Base-by-base conservation (phyloP, 805 yeast species). In the Pichia gijzeniarum region DNA sequence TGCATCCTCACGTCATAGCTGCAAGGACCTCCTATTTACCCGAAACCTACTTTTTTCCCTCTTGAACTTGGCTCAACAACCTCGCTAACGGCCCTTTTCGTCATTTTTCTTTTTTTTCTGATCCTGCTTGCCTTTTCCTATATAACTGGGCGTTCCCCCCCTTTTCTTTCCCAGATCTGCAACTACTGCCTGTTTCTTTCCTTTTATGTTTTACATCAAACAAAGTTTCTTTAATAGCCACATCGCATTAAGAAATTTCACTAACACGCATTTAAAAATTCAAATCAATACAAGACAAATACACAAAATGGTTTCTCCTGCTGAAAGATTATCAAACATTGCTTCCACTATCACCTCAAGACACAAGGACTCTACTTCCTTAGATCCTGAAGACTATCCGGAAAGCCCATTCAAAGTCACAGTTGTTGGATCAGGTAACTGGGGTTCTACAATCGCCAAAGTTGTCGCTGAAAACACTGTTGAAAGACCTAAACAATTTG, bases 381-480 rank as follows among this genome's bases (percentile, higher is more conserved):
- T 54, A 12, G 27, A 32, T 12, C 55, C 58, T 7, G 52, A 48
- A 41, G 57, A 53, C 37, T 48, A 51, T 14, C 62, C 64, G n/a
- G 58, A 47, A 21, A 55, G 39, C 21, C 69, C 67, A 19, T 80
- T 71, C 68, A 76, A 72, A 58, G 74, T 82, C 36, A 72, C 89
- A 35, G 87, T 89, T 45, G 81, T 93, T 53, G 99, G 99, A 35
- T 89, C 97, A 27, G 99, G 98, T 63, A 91, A 91, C 69, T 91
- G 99, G 87, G 99, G 99, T 53, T 88, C 96, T 33, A 91, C 98
- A 17, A 89, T 93, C 45, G 97, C 98, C 51, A 91, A 93, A 65
- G 88, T 91, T 38, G 82, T 89, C 22, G 89, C 97, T 33, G 98
- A 93, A 67, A 90, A 89, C 65, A 73, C 90, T 36, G 73, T 73